Evolutionary conservation across 73 alveolate species (phyloP), one percentile per base, ranked within the genome.

Genomic region (Diophrys sp.): DNA sequence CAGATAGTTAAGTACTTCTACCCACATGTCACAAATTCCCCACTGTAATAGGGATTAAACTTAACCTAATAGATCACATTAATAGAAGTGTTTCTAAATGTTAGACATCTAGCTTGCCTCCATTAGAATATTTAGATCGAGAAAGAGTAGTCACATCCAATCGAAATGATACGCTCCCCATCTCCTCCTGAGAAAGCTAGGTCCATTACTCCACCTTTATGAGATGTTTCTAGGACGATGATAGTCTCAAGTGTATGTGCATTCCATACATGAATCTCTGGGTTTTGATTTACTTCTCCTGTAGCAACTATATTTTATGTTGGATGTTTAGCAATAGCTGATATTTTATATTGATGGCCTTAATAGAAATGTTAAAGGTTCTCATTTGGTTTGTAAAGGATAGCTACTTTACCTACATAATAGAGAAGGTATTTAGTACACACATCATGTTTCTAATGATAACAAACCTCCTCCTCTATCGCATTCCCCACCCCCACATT

Each of bases 211-310:
- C 98, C 98, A 54, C 92, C 95, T 62, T 89, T 80, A 78, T 92
- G 98, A 24, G 93, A 85, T 1, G 96, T 80, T 44, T 18, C 77
- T 54, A 92, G 83, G 28, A 92, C 81, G 56, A 77, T 86, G 33
- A 88, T 53, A 14, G 99, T 95, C 72, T 95, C 99, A 14, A 92
- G 83, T 24, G 91, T 93, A 25, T 79, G 85, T 8, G 96, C 96
- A 81, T 92, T 90, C 99, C 99, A 95, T n/a, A 95, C 95, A 77
- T 93, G 97, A 18, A 95, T 81, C 23, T 73, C 73, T 14, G 94
- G 94, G 74, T 32, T 84, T 24, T 74, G 31, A 71, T 90, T 82
- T 30, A 94, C 97, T 77, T 95, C 99, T 0, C 99, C 99, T 62
- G 98, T 93, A 33, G 99, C 99, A 0, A 95, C 93, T 67, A 88